phyloP scores from a whole-genome alignment of 2,329 filamentous ascomycete genomes.

The Chaetomium sp. region DNA sequence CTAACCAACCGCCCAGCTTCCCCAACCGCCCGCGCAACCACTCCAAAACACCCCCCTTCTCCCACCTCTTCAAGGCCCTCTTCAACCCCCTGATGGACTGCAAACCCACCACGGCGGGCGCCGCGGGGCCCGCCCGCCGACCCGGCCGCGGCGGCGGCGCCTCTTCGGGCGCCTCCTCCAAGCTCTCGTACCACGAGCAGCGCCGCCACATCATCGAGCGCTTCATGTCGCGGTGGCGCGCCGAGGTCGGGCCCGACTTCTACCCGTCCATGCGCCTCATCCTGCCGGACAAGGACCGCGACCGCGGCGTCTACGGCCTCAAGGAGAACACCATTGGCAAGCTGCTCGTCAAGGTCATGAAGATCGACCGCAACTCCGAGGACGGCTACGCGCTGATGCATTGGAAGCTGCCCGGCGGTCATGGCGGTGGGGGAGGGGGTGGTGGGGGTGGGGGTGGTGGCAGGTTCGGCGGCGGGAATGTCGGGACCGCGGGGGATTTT shows the following conservation, averaged over 20 bases:
- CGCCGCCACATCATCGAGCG: conserved; percentile 78
- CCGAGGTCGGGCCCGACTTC: conserved; percentile 86
- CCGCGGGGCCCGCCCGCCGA: conserved; percentile 3
- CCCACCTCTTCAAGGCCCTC: conserved; percentile 72
- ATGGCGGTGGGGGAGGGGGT: conserved; percentile 52
- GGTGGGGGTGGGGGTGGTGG: conserved; percentile 38
- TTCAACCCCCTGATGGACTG: conserved; percentile 82
- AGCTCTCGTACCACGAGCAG: conserved; percentile 64
- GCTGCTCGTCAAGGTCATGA: conserved; percentile 86
- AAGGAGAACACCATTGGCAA: conserved; percentile 92
- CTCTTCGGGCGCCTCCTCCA: conserved; percentile 57
- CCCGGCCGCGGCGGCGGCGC: conserved; percentile 49
- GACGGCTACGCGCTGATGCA: conserved; percentile 84
- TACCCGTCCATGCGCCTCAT: conserved; percentile 92
- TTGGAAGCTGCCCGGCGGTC: conserved; percentile 80
- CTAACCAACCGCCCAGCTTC: conserved; percentile 1
- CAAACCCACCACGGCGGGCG: conserved; percentile 69
- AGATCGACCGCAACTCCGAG: conserved; percentile 86
- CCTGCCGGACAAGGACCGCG: conserved; percentile 87
- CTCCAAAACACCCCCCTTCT: conserved; percentile 71
- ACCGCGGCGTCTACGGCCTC: conserved; percentile 88
- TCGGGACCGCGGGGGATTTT: conserved; percentile 84
- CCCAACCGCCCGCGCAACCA: background rate
- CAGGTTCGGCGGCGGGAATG: conserved; percentile 32
- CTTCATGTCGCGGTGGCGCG: conserved; percentile 85